Percentiles rank a stretch among this genome's conserved stretches.
Conservation (phyloP, 768 basidiomycete species). For the Mycena olivaceomarginata region DNA sequence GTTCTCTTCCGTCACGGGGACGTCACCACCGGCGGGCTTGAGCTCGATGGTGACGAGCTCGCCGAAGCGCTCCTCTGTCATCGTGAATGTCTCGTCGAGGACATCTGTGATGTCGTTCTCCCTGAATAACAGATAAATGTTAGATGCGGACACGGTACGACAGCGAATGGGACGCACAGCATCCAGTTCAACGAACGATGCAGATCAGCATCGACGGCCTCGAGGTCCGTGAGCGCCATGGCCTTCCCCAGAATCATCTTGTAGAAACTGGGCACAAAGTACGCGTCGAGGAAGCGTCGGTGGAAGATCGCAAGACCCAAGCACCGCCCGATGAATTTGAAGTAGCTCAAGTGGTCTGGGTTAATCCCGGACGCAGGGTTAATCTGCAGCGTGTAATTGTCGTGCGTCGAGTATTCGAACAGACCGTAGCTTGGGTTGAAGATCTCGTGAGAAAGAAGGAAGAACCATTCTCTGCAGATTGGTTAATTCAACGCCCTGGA, state of each 20-base stretch:
- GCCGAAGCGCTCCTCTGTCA: slow-evolving; percentile 85
- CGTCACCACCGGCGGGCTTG: slow-evolving; percentile 74
- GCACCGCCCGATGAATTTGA: slow-evolving; percentile 87
- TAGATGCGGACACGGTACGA: neutral
- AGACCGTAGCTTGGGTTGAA: slow-evolving; percentile 90
- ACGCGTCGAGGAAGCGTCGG: slow-evolving; percentile 85
- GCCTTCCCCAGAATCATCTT: slow-evolving; percentile 84
- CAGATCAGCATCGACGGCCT: slow-evolving; percentile 81
- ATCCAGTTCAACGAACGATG: slow-evolving; percentile 84
- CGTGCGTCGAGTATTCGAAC: slow-evolving; percentile 87
- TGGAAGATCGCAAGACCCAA: slow-evolving; percentile 88
- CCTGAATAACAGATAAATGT: slow-evolving; percentile 56
- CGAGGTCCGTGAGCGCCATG: slow-evolving; percentile 77
- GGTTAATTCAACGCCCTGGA: slow-evolving; percentile 1
- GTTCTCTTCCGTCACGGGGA: slow-evolving; percentile 83
- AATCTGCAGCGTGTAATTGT: slow-evolving; percentile 89
- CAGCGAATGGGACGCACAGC: slow-evolving; percentile 69
- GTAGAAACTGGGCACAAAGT: slow-evolving; percentile 88
- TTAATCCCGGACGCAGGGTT: slow-evolving; percentile 87
- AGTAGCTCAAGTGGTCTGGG: slow-evolving; percentile 86
- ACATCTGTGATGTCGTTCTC: slow-evolving; percentile 87
- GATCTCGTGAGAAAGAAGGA: slow-evolving; percentile 88
- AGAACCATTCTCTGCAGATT: slow-evolving; percentile 87
- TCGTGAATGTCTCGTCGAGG: slow-evolving; percentile 83
- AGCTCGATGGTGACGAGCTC: slow-evolving; percentile 82